Evolutionary conservation across 2,329 filamentous ascomycete species (phyloP).

Genomic region (Akanthomyces uredinophilus): DNA sequence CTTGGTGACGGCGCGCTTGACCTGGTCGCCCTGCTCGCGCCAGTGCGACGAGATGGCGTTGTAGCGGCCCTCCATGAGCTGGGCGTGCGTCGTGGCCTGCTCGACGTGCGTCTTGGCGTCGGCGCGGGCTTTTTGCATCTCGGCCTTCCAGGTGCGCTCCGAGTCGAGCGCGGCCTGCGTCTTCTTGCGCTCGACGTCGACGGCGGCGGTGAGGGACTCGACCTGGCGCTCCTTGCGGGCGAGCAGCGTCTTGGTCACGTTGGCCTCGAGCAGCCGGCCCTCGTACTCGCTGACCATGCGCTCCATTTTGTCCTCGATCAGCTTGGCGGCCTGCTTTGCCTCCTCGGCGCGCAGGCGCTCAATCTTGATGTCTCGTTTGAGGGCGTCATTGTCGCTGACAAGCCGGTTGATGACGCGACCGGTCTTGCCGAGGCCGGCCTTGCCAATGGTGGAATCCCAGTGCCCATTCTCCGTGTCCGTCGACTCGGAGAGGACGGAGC

Average conservation of each 20-base stretch:
- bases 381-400: constrained; percentile 72
- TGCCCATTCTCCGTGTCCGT: constrained; percentile 32
- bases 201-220: constrained; percentile 58
- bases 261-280: constrained; percentile 61
- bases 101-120: constrained; percentile 61
- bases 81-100: constrained; percentile 58
- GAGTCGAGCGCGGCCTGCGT: constrained; percentile 54
- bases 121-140: constrained; percentile 57
- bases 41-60: constrained; percentile 62
- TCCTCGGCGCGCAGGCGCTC: constrained; percentile 64
- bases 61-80: constrained; percentile 66
- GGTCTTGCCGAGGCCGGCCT: constrained; percentile 67
- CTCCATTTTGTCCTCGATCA: constrained; percentile 68
- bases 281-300: constrained; percentile 64
- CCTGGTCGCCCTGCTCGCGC: constrained; percentile 60
- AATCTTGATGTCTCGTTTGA: constrained; percentile 67
- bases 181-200: constrained; percentile 60
- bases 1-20: constrained; percentile 45
- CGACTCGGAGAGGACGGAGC: constrained; percentile 26
- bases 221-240: constrained; percentile 71
- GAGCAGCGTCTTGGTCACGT: constrained; percentile 65
- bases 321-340: constrained; percentile 60
- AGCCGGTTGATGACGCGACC: constrained; percentile 76
- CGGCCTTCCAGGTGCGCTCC: constrained; percentile 56
- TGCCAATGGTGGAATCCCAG: constrained; percentile 65